Percentiles rank a stretch among this genome's conserved stretches.
Evolutionary conservation across 2,329 filamentous ascomycete species (phyloP).

Genomic region (Aspergillus sclerotialis): DNA sequence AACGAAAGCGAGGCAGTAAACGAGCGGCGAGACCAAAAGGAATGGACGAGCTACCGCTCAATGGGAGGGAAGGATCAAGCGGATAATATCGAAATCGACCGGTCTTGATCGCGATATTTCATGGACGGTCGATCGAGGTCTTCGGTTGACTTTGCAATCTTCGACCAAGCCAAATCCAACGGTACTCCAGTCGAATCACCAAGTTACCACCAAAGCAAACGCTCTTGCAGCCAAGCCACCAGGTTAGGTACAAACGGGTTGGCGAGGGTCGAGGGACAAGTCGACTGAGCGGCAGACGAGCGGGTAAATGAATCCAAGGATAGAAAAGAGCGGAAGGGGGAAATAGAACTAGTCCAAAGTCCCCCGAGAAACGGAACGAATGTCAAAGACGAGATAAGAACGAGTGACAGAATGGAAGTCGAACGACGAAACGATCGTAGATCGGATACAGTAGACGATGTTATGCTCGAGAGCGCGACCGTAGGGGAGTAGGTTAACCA

Average conservation of each 20-base stretch:
- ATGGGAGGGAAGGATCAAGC: conserved; percentile 3
- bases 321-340: conserved; percentile 20
- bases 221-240: not conserved
- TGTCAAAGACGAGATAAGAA: not conserved
- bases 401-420: not conserved
- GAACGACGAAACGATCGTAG: conserved; percentile 18
- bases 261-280: not conserved
- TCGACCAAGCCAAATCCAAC: too few relatives aligned
- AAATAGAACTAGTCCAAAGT: too few relatives aligned
- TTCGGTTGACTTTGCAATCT: not conserved
- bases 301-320: not conserved
- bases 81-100: conserved; percentile 6
- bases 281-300: not conserved
- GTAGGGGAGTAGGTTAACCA: conserved; percentile 16
- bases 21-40: conserved; percentile 9
- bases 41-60: conserved; percentile 20
- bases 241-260: not conserved
- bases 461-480: conserved; percentile 13
- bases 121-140: conserved; percentile 1
- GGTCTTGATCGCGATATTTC: conserved; percentile 4
- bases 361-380: too few relatives aligned
- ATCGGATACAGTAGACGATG: conserved; percentile 8
- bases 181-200: not conserved
- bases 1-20: conserved; percentile 4
- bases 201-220: not conserved